Percentiles rank a stretch among this genome's conserved stretches.
Evolutionary conservation across 2,329 filamentous ascomycete genomes (phyloP).

Genomic region (Epichloe amarillans): DNA sequence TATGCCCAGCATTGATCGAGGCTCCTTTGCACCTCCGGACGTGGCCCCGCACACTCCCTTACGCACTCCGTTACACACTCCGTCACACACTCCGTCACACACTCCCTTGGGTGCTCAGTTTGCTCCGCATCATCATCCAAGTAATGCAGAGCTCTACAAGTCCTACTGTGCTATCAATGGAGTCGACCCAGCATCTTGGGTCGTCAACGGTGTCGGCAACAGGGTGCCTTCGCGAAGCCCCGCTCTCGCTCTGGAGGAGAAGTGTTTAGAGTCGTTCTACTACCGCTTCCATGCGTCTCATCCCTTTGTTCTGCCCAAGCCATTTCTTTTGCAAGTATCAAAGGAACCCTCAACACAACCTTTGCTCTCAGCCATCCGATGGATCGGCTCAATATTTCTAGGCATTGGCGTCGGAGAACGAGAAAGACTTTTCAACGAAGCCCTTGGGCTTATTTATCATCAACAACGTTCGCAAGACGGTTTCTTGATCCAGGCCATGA

Average conservation of each 20-base stretch:
- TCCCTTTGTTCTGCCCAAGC: constrained; percentile 43
- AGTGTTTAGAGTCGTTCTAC: constrained; percentile 45
- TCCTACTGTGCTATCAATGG: constrained; percentile 15
- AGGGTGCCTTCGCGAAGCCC: constrained; percentile 11
- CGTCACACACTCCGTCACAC: too few species aligned
- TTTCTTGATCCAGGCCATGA: constrained; percentile 62
- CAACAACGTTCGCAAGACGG: constrained; percentile 36
- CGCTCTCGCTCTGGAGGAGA: constrained; percentile 29
- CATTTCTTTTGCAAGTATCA: constrained; percentile 32
- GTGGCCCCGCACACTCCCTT: constrained; percentile 6
- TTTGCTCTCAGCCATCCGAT: constrained; percentile 40
- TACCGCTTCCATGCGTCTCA: constrained; percentile 43
- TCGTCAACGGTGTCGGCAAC: constrained; percentile 6
- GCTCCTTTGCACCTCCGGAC: constrained; percentile 5
- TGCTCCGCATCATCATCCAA: constrained; percentile 8
- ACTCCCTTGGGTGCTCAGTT: constrained; percentile 8
- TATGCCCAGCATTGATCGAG: constrained; percentile 2
- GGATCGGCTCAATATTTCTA: constrained; percentile 43
- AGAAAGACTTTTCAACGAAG: constrained; percentile 44
- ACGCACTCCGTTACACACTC: constrained; percentile 1
- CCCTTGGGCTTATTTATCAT: constrained; percentile 35
- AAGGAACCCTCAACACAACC: constrained; percentile 35
- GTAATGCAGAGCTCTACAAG: constrained; percentile 28
- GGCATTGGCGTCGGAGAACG: constrained; percentile 29
- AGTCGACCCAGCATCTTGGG: constrained; percentile 11